Base-by-base conservation (phyloP, 2,329 filamentous ascomycete genomes). In the Dothidotthia symphoricarpi region DNA sequence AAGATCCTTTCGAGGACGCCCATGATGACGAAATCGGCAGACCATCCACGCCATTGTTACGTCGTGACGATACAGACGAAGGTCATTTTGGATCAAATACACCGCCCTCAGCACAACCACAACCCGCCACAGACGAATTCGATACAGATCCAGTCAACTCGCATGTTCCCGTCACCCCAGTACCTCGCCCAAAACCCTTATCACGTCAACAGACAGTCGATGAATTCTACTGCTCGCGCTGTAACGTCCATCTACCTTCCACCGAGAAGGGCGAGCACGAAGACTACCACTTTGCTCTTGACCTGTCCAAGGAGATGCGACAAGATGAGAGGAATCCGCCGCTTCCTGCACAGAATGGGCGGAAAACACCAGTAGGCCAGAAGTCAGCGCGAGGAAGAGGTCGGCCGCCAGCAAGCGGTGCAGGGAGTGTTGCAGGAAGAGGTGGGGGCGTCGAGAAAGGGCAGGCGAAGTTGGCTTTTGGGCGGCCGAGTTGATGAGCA, bases 221-320 rank as follows among this genome's bases (percentile, higher is more conserved):
- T 8, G 54, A 48, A 0, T 77, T 72, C 48, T 69, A 71, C 39
- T 95, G 88, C 64, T 61, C 72, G 33, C 80, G 80, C 46, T 95
- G 89, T 65, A 75, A 77, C 42, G 75, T 77, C 54, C 61, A 64
- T n/a, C 71, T 93, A 24, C 72, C 75, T 10, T 71, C 74, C 26
- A 60, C 71, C 16, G 78, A 83, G 39, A 76, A 77, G 52, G 77
- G 82, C 49, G 90, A 86, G 67, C 93, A 98, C 64, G 75, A 84
- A 36, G 93, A 98, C 65, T 97, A 90, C 84, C 93, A 98, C 69
- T 85, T 95, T 68, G 93, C 93, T 30, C 88, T 86, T 68, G 86
- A 91, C 53, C 75, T 98, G 19, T 83, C 90, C 49, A 77, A 82
- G 40, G 75, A 84, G 50, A 61, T 69, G 45, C 53, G 59, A 4